Percentiles rank a stretch among this genome's conserved stretches.
phyloP scores from a whole-genome alignment of 495 filamentous ascomycete genomes.

The Aspergillus campestris region DNA sequence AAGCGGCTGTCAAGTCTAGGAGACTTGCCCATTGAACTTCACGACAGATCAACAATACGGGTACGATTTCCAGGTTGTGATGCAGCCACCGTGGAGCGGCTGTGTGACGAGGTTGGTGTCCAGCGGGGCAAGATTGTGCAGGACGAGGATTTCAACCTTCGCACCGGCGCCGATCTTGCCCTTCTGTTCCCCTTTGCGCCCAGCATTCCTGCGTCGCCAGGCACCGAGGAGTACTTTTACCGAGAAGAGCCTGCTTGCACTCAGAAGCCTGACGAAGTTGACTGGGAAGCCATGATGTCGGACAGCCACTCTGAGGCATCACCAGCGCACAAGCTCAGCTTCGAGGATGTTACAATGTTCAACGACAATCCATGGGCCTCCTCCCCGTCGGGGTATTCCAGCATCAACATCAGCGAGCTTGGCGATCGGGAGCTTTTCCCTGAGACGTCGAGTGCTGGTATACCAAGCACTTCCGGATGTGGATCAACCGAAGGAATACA shows the following conservation, averaged over 20 bases:
- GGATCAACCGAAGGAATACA: constrained; percentile 83
- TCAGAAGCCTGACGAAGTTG: constrained; percentile 28
- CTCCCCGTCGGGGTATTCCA: constrained; percentile 43
- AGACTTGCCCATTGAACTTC: constrained; percentile 71
- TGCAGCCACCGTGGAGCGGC: constrained; percentile 66
- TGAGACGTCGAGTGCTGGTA: constrained; percentile 23
- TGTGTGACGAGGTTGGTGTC: constrained; percentile 83
- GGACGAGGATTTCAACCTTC: constrained; percentile 62
- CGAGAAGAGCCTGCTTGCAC: constrained; percentile 17
- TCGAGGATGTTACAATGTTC: constrained; percentile 38
- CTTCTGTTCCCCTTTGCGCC: constrained; percentile 82
- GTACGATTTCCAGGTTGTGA: constrained; percentile 91
- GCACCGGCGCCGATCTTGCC: constrained; percentile 59
- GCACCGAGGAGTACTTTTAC: constrained; percentile 27
- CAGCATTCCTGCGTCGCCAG: constrained; percentile 32
- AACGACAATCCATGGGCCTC: constrained; percentile 42
- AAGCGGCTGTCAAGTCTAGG: constrained; percentile 66
- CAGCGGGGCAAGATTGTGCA: constrained; percentile 66
- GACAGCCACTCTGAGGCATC: constrained; percentile 18
- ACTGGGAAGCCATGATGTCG: constrained; percentile 52
- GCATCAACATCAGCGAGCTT: constrained; percentile 45
- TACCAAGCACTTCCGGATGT: constrained; percentile 47
- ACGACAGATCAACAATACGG: constrained; percentile 52
- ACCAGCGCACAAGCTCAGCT: constrained; percentile 29
- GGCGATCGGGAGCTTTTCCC: constrained; percentile 36